Evolutionary conservation across 768 basidiomycete species (phyloP).

Genomic region (Phylloporus sp.): DNA sequence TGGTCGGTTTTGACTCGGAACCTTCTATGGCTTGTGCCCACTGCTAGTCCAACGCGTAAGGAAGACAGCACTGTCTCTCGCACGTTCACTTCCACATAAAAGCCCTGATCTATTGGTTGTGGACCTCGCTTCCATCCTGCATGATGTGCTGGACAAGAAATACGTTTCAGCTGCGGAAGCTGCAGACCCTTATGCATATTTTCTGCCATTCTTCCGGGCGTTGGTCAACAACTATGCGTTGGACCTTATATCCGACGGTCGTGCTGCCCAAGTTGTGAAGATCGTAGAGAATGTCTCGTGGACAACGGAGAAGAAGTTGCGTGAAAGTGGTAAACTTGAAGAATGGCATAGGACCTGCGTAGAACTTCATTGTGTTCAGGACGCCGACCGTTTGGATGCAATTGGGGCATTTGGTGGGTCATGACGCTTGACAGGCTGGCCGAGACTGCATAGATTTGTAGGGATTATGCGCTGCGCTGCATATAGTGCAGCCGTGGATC

Average conservation of each 20-base stretch:
- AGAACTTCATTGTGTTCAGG: conserved; percentile 81
- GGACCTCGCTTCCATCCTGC: conserved; percentile 84
- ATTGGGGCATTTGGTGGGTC: conserved; percentile 72
- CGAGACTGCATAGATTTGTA: conserved; percentile 14
- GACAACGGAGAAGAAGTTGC: conserved; percentile 74
- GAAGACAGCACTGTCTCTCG: conserved; percentile 68
- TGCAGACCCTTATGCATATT: conserved; percentile 60
- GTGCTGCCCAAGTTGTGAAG: conserved; percentile 50
- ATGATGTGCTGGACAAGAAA: conserved; percentile 86
- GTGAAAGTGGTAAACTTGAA: conserved; percentile 50
- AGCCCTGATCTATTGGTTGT: conserved; percentile 70
- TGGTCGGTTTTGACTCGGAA: conserved; percentile 1
- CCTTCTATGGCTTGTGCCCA: not conserved
- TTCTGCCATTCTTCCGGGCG: conserved; percentile 59
- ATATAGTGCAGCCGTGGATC: conserved; percentile 53
- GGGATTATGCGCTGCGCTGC: conserved; percentile 69
- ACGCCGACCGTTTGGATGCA: conserved; percentile 75
- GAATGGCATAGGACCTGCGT: conserved; percentile 67
- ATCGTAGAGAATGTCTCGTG: conserved; percentile 82
- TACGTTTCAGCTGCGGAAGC: conserved; percentile 59
- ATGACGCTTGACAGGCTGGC: not conserved
- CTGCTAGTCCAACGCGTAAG: conserved; percentile 77
- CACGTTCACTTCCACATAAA: conserved; percentile 40
- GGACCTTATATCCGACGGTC: conserved; percentile 58
- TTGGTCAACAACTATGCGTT: conserved; percentile 42